phyloP scores from a whole-genome alignment of 148 eudicot species.

The Rhododendron williamsianum region DNA sequence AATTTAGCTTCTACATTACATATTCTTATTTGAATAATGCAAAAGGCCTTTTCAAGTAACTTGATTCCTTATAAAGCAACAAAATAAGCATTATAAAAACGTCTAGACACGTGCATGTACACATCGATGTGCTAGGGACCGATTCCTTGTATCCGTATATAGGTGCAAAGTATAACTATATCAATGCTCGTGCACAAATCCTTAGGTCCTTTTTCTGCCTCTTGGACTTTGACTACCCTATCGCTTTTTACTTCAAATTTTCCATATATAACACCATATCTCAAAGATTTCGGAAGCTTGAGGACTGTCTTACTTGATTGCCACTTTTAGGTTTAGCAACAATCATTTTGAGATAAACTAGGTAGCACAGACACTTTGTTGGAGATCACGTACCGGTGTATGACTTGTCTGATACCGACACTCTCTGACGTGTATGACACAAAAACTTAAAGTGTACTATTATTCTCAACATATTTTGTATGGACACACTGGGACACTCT shows the following conservation, averaged over 20 bases:
- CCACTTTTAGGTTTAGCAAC: not conserved
- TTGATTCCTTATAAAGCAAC: not conserved
- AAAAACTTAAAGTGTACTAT: no score
- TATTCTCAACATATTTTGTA: no score
- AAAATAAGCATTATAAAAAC: conserved; percentile 1
- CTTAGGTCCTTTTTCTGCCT: not conserved
- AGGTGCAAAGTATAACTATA: not conserved
- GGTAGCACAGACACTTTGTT: no score
- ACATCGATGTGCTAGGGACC: not conserved
- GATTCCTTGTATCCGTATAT: not conserved
- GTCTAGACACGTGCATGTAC: not conserved
- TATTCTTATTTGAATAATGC: not conserved
- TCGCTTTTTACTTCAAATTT: not conserved
- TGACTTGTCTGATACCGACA: no score
- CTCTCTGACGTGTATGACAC: no score
- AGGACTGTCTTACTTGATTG: not conserved
- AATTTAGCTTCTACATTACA: not conserved
- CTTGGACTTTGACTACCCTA: not conserved
- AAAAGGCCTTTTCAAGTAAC: not conserved
- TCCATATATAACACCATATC: not conserved
- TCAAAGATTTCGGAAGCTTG: not conserved
- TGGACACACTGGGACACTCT: no score
- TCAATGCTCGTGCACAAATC: not conserved
- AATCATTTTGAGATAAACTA: not conserved
- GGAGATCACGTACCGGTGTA: no score